Percentiles rank a stretch among this genome's conserved stretches.
phyloP scores from a whole-genome alignment of 2,329 filamentous ascomycete species.

The Cryphonectria parasitica region DNA sequence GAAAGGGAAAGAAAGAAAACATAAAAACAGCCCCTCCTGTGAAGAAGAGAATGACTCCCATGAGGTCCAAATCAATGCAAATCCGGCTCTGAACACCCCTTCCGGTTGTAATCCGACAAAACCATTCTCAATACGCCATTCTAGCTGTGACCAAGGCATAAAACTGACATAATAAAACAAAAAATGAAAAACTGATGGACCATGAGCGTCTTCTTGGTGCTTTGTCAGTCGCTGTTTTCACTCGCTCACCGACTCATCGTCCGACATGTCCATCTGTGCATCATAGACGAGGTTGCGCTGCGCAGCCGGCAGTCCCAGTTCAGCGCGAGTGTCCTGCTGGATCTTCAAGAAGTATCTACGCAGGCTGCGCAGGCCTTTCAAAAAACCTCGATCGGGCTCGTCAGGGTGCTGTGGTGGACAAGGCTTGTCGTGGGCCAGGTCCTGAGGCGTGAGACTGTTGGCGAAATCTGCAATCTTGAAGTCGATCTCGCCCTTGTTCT shows the following conservation, averaged over 20 bases:
- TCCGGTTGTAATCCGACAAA: background rate
- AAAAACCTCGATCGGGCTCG: conserved; percentile 84
- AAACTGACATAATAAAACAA: background rate
- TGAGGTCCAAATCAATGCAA: background rate
- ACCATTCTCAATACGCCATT: conserved; percentile 13
- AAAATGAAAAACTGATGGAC: background rate
- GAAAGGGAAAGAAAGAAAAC: background rate
- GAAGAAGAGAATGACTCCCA: background rate
- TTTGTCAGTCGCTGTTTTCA: conserved; percentile 21
- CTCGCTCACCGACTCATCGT: conserved; percentile 40
- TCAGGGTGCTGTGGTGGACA: conserved; percentile 83
- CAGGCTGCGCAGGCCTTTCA: conserved; percentile 80
- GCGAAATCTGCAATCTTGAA: conserved; percentile 99
- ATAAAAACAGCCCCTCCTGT: too few relatives aligned
- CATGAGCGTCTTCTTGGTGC: background rate
- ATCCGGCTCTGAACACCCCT: background rate
- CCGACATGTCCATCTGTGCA: conserved; percentile 30
- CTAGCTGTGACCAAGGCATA: background rate
- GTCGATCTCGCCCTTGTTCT: conserved; percentile 69
- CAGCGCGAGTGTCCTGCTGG: conserved; percentile 71
- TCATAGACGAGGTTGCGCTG: conserved; percentile 28
- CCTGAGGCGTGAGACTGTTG: conserved; percentile 91
- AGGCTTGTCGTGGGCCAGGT: conserved; percentile 62
- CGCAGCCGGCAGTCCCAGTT: conserved; percentile 49
- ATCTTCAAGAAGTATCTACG: conserved; percentile 86